Percentiles rank a stretch among this genome's conserved stretches.
phyloP scores from a whole-genome alignment of 2,329 filamentous ascomycete species.

The Verticillium klebahnii region DNA sequence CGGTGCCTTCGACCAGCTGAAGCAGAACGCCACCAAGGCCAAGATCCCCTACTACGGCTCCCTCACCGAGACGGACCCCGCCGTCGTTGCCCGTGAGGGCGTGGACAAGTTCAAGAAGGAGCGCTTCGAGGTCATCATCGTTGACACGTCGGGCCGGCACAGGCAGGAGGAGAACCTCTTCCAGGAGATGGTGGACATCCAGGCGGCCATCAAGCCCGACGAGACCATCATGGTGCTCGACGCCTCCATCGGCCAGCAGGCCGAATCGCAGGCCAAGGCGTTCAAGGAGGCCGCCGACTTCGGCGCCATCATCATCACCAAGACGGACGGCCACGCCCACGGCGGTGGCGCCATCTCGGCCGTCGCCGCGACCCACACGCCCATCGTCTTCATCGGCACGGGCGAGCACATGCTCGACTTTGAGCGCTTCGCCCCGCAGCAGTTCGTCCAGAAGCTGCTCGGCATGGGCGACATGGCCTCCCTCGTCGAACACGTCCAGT shows the following conservation, averaged over 20 bases:
- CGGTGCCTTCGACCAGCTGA: conserved; percentile 95
- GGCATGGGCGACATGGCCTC: conserved; percentile 98
- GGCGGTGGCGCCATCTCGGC: conserved; percentile 97
- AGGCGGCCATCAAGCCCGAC: conserved; percentile 82
- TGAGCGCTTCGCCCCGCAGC: conserved; percentile 86
- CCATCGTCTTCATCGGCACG: conserved; percentile 96
- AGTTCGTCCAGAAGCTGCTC: conserved; percentile 88
- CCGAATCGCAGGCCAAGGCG: conserved; percentile 88
- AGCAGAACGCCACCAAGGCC: conserved; percentile 97
- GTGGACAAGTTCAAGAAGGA: conserved; percentile 99
- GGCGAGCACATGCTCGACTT: conserved; percentile 96
- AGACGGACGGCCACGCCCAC: conserved; percentile 92
- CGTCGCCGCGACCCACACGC: conserved; percentile 91
- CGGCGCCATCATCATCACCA: conserved; percentile 97
- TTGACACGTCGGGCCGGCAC: conserved; percentile 93
- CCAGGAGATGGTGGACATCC: conserved; percentile 96
- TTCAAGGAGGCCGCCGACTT: conserved; percentile 98
- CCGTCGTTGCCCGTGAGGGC: conserved; percentile 88
- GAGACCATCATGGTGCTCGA: conserved; percentile 99
- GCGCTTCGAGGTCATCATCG: conserved; percentile 95
- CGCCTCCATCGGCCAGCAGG: conserved; percentile 92
- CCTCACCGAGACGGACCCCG: conserved; percentile 92
- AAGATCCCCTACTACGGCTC: conserved; percentile 99
- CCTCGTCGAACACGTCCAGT: conserved; percentile 93
- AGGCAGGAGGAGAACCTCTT: conserved; percentile 93